phyloP scores from a whole-genome alignment of 768 basidiomycete genomes.

The Lactarius evosmus region DNA sequence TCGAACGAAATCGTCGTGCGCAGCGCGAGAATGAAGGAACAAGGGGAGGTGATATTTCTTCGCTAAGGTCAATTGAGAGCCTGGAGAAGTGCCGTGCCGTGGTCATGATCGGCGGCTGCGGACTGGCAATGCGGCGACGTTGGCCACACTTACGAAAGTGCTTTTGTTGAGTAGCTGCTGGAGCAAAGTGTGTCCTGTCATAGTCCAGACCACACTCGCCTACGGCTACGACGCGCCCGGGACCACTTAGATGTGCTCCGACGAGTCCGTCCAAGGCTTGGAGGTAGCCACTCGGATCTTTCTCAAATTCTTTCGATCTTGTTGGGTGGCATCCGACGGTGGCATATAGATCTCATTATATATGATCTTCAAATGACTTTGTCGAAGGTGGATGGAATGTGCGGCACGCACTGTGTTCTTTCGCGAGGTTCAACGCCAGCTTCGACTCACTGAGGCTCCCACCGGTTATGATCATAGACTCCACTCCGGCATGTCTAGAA shows the following conservation, averaged over 20 bases:
- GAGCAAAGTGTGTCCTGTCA: constrained; percentile 66
- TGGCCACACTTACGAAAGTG: constrained; percentile 53
- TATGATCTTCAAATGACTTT: not conserved
- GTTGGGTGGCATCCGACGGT: constrained; percentile 84
- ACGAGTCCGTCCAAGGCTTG: constrained; percentile 55
- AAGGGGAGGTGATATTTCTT: constrained; percentile 71
- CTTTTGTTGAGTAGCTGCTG: constrained; percentile 54
- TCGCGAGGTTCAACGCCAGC: constrained; percentile 58
- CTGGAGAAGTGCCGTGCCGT: constrained; percentile 30
- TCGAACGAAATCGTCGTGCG: constrained; percentile 63
- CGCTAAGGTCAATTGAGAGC: constrained; percentile 58
- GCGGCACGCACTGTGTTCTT: constrained; percentile 44
- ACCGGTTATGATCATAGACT: constrained; percentile 74
- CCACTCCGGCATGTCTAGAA: constrained; percentile 56
- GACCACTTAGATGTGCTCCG: constrained; percentile 44
- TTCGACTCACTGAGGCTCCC: constrained; percentile 63
- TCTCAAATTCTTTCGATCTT: constrained; percentile 64
- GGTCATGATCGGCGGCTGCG: too few relatives aligned
- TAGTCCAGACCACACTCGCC: constrained; percentile 86
- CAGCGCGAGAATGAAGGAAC: constrained; percentile 79
- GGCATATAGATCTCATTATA: constrained; percentile 53
- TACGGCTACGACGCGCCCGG: constrained; percentile 62
- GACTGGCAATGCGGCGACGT: not conserved
- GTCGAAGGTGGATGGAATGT: not conserved
- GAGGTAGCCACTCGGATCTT: constrained; percentile 58